Base-by-base conservation (phyloP, 495 filamentous ascomycete genomes). In the Cladorrhinum samala region DNA sequence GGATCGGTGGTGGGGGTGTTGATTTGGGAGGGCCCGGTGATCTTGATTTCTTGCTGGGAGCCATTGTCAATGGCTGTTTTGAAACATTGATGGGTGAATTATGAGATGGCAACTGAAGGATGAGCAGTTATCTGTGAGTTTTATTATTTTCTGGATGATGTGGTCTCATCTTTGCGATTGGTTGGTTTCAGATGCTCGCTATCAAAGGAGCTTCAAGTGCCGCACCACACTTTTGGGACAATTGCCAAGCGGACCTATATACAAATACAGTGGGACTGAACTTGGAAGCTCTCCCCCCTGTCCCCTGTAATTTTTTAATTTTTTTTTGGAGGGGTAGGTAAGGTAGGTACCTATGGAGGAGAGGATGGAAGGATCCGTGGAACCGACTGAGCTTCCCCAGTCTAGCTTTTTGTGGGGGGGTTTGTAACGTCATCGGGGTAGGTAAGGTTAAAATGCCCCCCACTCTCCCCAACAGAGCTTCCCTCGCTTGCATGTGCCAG, bases 1-100 rank as follows among this genome's bases (percentile, higher is more conserved):
- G 51, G 27, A 33, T 33, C 11, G 21, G 58, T 51, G 30, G 54
- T 46, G 36, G 66, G 66, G 50, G 63, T 55, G 50, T 56, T 58
- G 24, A 27, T 36, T 8, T 44, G 40, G 50, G 33, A 33, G 18
- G 37, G 5, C 20, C 9, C 48, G 9, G 49, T 39, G 17, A 52
- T 18, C 11, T 11, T 39, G 2, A 21, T 57, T 57, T 46, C 17
- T 6, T 5, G 27, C 27, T 11, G 5, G 55, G 55, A 13, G 55
- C 46, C 55, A 57, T 57, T 39, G 38, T 40, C 27, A n/a, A n/a
- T n/a, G n/a, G n/a, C n/a, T n/a, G n/a, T n/a, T n/a, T n/a, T n/a
- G n/a, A n/a, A n/a, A 33, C 27, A 33, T 33, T 33, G 27, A 33
- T 33, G 11, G 7, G 21, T 25, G 37, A 30, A 17, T 6, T 24